Percentiles rank a stretch among this genome's conserved stretches.
These are phyloP conservation scores for Diversispora eburnea DNA, from an alignment of 192 early-diverging fungal species.

Conservation along the genomic window DNA sequence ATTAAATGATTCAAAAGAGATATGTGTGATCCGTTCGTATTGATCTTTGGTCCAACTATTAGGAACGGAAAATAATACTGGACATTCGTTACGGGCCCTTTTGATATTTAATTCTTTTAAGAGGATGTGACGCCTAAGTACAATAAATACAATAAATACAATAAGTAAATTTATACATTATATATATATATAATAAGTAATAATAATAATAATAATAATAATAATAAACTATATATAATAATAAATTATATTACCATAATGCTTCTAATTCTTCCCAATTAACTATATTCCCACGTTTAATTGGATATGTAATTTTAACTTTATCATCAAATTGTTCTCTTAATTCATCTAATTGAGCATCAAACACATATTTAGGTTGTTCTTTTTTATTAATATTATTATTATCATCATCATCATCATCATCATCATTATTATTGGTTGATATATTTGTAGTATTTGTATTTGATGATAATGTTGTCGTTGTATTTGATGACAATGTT, in stretches of 20 bases:
- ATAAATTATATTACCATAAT: slow-evolving; percentile 48
- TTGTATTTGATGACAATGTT: no score
- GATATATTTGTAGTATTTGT: no score
- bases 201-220: background rate
- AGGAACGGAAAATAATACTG: slow-evolving; percentile 79
- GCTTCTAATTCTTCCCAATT: slow-evolving; percentile 75
- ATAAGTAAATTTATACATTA: background rate
- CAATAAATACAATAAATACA: no score
- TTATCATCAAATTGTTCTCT: slow-evolving; percentile 29
- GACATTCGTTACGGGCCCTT: slow-evolving; percentile 69
- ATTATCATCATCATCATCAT: slow-evolving; percentile 36
- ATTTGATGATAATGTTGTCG: no score
- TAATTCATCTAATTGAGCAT: slow-evolving; percentile 30
- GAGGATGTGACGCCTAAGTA: slow-evolving; percentile 65
- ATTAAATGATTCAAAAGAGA: slow-evolving; percentile 92
- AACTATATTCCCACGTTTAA: slow-evolving; percentile 55
- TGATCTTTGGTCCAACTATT: slow-evolving; percentile 76
- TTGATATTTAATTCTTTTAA: slow-evolving; percentile 75
- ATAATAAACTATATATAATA: slow-evolving; percentile 16
- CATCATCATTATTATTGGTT: background rate
- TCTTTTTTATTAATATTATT: slow-evolving; percentile 17
- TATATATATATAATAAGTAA: background rate
- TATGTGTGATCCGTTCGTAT: slow-evolving; percentile 74
- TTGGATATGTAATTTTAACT: slow-evolving; percentile 45
- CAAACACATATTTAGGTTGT: slow-evolving; percentile 34